Percentiles rank a stretch among this genome's conserved stretches.
phyloP scores from a whole-genome alignment of 108 stramenopile species.

The Cyclostephanos invisitatus region DNA sequence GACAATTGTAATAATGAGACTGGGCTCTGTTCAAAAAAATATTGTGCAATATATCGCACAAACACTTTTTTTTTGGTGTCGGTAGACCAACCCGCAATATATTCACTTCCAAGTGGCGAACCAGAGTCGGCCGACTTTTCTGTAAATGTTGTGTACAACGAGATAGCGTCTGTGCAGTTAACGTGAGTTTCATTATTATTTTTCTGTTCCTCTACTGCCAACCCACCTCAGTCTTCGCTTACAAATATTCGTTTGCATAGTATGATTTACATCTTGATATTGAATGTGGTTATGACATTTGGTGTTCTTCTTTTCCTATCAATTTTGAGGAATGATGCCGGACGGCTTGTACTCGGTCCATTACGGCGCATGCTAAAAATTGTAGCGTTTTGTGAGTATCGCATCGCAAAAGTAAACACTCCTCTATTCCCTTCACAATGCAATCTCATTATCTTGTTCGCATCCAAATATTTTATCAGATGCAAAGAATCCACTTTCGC shows the following conservation, averaged over 20 bases:
- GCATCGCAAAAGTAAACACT: background rate
- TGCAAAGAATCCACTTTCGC: conserved; percentile 70
- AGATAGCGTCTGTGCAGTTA: conserved; percentile 14
- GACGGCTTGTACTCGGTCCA: conserved; percentile 73
- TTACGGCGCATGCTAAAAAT: conserved; percentile 83
- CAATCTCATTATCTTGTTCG: conserved; percentile 7
- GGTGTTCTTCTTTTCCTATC: conserved; percentile 55
- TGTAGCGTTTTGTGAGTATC: conserved; percentile 72
- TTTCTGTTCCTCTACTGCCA: background rate
- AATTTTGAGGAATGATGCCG: conserved; percentile 69
- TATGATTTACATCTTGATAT: conserved; percentile 42
- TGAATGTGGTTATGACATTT: conserved; percentile 57
- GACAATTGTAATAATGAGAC: background rate
- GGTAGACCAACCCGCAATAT: background rate
- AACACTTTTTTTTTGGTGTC: conserved; percentile 5
- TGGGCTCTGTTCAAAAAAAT: conserved; percentile 11
- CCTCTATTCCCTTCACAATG: background rate
- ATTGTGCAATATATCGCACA: conserved; percentile 15
- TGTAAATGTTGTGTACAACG: conserved; percentile 46
- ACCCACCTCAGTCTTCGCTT: conserved; percentile 2
- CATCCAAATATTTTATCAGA: conserved; percentile 25
- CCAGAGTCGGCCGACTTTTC: conserved; percentile 24
- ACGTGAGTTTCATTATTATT: conserved; percentile 43
- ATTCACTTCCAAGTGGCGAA: conserved; percentile 26
- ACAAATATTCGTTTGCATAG: background rate